Evolutionary conservation across 2,329 filamentous ascomycete species (phyloP).

Genomic region (Phaeosphaeria sp.): DNA sequence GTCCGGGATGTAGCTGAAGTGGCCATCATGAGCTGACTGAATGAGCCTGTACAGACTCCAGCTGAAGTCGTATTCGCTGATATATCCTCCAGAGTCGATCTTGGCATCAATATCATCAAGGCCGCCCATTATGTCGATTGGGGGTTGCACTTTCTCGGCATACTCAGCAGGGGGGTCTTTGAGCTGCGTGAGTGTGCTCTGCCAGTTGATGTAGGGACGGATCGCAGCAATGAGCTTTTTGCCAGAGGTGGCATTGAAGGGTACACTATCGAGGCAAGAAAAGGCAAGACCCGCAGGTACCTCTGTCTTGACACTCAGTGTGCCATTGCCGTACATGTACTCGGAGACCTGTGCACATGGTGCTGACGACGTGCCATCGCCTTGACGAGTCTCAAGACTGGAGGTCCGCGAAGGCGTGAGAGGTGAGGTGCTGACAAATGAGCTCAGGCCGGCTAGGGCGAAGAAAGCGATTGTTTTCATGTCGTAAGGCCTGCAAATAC

Average conservation of each 20-base stretch:
- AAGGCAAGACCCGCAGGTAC: slow-evolving; percentile 54
- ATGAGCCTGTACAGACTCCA: slow-evolving; percentile 62
- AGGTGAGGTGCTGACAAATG: slow-evolving; percentile 33
- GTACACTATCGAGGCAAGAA: slow-evolving; percentile 53
- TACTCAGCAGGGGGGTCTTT: slow-evolving; percentile 56
- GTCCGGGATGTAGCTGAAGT: slow-evolving; percentile 64
- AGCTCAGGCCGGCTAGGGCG: slow-evolving; percentile 29
- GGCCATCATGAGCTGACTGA: slow-evolving; percentile 67
- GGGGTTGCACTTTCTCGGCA: slow-evolving; percentile 52
- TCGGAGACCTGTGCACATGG: slow-evolving; percentile 44
- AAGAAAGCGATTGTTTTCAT: slow-evolving; percentile 33
- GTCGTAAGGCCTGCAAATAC: slow-evolving; percentile 3
- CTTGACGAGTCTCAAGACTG: slow-evolving; percentile 26
- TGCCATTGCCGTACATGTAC: slow-evolving; percentile 32
- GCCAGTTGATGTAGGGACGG: slow-evolving; percentile 54
- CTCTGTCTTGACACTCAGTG: slow-evolving; percentile 17
- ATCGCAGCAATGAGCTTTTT: slow-evolving; percentile 49
- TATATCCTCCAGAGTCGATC: slow-evolving; percentile 45
- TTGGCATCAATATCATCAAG: slow-evolving; percentile 49
- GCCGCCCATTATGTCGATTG: slow-evolving; percentile 52
- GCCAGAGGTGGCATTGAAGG: slow-evolving; percentile 52
- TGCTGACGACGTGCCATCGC: slow-evolving; percentile 26
- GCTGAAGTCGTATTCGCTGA: slow-evolving; percentile 54
- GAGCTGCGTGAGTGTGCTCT: slow-evolving; percentile 53
- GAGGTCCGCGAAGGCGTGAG: slow-evolving; percentile 22